Conservation (phyloP, 768 basidiomycete genomes). For the Amanita rubescens region DNA sequence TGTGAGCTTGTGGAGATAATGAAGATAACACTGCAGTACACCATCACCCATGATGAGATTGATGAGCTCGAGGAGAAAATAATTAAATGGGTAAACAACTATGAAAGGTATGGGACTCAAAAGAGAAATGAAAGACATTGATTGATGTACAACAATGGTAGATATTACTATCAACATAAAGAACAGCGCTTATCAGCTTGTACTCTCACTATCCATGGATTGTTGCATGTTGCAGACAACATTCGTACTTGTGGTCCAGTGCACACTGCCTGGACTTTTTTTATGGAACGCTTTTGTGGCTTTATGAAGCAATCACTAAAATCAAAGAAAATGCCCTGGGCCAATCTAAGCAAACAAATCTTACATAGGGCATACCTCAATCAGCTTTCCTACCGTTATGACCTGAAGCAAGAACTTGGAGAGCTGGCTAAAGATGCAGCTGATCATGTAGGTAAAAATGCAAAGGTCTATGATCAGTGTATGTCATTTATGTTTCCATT, state of each 20-base stretch:
- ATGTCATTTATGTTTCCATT: too few relatives aligned
- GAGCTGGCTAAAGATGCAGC: background rate
- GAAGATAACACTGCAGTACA: background rate
- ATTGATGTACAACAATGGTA: background rate
- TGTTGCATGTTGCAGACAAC: slow-evolving; percentile 25
- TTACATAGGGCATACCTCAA: slow-evolving; percentile 5
- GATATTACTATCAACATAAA: slow-evolving; percentile 15
- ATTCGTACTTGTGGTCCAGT: slow-evolving; percentile 25
- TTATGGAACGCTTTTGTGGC: slow-evolving; percentile 28
- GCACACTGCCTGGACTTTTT: slow-evolving; percentile 29
- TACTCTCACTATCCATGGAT: slow-evolving; percentile 24
- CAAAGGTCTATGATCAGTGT: slow-evolving; percentile 8
- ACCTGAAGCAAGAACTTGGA: slow-evolving; percentile 15
- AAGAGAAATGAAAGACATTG: background rate
- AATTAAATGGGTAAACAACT: background rate
- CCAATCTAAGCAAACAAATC: slow-evolving; percentile 18
- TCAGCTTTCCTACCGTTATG: slow-evolving; percentile 11
- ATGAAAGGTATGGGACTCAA: background rate
- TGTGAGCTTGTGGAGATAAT: background rate
- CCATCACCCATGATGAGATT: slow-evolving; percentile 8
- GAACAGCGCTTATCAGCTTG: slow-evolving; percentile 20
- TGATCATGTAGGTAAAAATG: background rate
- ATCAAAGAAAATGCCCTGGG: slow-evolving; percentile 20
- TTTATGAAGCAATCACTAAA: slow-evolving; percentile 16
- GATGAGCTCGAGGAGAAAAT: background rate